These are phyloP conservation scores for Phytophthora megakarya DNA, from an alignment of 352 stramenopile genomes.

Conservation along the genomic window DNA sequence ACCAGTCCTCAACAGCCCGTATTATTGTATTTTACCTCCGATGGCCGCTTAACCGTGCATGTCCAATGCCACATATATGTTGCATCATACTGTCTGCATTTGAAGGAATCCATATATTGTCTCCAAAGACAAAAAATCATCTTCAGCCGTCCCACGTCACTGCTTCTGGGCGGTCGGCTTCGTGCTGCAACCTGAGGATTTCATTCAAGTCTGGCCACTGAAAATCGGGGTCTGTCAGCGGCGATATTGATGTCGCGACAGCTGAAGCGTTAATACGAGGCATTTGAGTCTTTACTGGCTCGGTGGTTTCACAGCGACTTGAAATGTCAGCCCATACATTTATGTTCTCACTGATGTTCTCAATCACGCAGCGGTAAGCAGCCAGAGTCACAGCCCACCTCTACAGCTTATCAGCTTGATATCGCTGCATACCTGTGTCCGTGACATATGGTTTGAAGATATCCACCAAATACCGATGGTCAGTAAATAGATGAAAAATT, in stretches of 20 bases:
- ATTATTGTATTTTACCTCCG: neutral
- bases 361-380: neutral
- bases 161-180: neutral
- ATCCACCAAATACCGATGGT: slow-evolving; percentile 28
- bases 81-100: neutral
- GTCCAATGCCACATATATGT: neutral
- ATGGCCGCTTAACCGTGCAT: neutral
- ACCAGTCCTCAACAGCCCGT: neutral
- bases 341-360: neutral
- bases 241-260: neutral
- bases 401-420: slow-evolving; percentile 18
- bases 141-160: neutral
- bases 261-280: neutral
- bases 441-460: slow-evolving; percentile 16
- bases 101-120: neutral
- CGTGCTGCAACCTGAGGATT: neutral
- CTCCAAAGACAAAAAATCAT: neutral
- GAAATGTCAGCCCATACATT: slow-evolving; percentile 4
- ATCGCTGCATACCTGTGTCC: slow-evolving; percentile 1
- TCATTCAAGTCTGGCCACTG: neutral
- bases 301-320: neutral
- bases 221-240: neutral
- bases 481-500: slow-evolving; percentile 23
- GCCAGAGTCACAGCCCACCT: slow-evolving; percentile 5
- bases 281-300: neutral